Evolutionary conservation across 108 stramenopile species (phyloP).

Genomic region (Ochromonas danica): DNA sequence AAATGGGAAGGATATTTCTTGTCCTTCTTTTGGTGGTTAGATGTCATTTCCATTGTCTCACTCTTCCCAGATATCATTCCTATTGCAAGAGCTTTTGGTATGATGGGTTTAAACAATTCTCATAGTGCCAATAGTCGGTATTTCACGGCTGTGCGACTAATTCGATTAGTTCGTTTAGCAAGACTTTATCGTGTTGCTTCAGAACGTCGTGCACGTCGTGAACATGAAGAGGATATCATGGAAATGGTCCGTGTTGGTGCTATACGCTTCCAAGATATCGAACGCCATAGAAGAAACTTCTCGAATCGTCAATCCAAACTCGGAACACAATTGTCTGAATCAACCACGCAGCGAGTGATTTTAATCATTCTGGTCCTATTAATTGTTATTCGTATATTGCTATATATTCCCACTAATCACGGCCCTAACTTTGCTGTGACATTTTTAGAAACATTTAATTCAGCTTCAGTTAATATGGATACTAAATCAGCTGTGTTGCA

Average conservation of each 20-base stretch:
- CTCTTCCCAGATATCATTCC: constrained; percentile 21
- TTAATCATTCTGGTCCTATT: constrained; percentile 58
- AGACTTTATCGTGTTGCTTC: constrained; percentile 11
- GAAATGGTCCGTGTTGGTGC: not conserved
- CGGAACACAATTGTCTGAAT: constrained; percentile 19
- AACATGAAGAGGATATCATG: not conserved
- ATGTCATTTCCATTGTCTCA: constrained; percentile 18
- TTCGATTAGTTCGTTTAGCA: constrained; percentile 26
- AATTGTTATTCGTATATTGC: not conserved
- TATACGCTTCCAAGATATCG: constrained; percentile 13
- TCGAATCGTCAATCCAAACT: constrained; percentile 1
- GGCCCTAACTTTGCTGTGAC: not conserved
- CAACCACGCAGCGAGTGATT: constrained; percentile 31
- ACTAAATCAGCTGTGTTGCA: not conserved
- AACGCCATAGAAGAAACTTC: not conserved
- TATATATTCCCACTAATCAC: not conserved
- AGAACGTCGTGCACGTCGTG: not conserved
- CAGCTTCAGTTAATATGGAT: not conserved
- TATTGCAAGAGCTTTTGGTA: not conserved
- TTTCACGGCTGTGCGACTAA: not conserved
- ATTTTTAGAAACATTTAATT: not conserved
- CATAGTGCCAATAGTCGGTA: not conserved
- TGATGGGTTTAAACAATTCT: not conserved
- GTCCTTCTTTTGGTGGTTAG: constrained; percentile 28
- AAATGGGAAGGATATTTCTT: constrained; percentile 32